phyloP scores from a whole-genome alignment of 2,329 filamentous ascomycete genomes.

The Tolypocladium paradoxum region DNA sequence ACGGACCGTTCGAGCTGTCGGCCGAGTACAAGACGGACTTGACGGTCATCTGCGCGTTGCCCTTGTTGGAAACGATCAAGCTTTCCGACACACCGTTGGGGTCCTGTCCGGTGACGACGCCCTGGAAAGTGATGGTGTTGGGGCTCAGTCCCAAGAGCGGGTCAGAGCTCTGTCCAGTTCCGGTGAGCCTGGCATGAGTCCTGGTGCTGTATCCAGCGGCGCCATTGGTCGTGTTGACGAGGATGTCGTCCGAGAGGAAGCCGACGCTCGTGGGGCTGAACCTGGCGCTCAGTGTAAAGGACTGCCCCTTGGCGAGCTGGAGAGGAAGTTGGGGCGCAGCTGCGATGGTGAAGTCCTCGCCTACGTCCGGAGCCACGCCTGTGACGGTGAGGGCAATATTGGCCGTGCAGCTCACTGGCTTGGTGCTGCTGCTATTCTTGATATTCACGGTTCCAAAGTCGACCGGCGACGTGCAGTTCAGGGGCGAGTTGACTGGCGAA shows the following conservation, averaged over 20 bases:
- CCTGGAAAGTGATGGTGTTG: conserved; percentile 35
- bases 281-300: conserved; percentile 30
- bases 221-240: conserved; percentile 36
- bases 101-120: conserved; percentile 33
- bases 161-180: conserved; percentile 33
- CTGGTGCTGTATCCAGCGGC: conserved; percentile 33
- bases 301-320: conserved; percentile 20
- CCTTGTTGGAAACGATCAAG: conserved; percentile 37
- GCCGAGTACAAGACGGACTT: conserved; percentile 31
- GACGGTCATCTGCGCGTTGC: conserved; percentile 34
- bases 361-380: conserved; percentile 21
- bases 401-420: conserved; percentile 36
- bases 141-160: conserved; percentile 38
- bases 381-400: conserved; percentile 31
- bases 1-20: conserved; percentile 33
- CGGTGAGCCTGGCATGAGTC: conserved; percentile 35
- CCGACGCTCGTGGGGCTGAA: conserved; percentile 38
- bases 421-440: conserved; percentile 15
- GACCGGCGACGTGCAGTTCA: conserved; percentile 40
- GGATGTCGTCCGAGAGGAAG: conserved; percentile 33
- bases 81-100: conserved; percentile 28
- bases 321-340: conserved; percentile 20
- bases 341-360: conserved; percentile 25
- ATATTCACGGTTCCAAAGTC: conserved; percentile 36
- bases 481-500: conserved; percentile 39